These are phyloP conservation scores for Angomonas deanei DNA, from an alignment of 208 protist species.

Conservation along the genomic window DNA sequence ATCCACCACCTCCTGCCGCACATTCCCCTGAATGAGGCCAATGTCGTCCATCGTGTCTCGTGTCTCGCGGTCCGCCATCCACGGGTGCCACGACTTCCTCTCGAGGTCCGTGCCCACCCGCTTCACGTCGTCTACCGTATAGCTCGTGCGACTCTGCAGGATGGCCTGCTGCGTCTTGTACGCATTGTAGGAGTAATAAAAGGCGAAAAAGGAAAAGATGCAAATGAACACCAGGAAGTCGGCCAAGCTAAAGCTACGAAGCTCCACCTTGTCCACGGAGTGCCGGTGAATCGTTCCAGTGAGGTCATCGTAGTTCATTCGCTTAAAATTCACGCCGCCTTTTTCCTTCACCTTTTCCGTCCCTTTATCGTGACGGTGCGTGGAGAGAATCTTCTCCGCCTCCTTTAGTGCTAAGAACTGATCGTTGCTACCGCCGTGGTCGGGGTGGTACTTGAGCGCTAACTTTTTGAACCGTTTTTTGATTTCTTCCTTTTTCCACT, in stretches of 20 bases:
- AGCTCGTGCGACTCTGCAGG: conserved; percentile 66
- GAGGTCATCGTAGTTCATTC: conserved; percentile 76
- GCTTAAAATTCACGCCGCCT: conserved; percentile 58
- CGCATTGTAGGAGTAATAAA: conserved; percentile 71
- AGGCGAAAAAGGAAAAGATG: conserved; percentile 20
- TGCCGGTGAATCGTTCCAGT: conserved; percentile 80
- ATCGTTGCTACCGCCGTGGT: conserved; percentile 74
- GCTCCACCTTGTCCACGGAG: conserved; percentile 56
- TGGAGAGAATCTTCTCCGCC: conserved; percentile 75
- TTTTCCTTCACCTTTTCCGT: conserved; percentile 16
- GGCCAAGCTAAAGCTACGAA: conserved; percentile 57
- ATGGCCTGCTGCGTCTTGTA: conserved; percentile 61
- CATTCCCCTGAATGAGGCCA: conserved; percentile 68
- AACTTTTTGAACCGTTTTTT: conserved; percentile 78
- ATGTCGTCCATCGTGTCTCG: conserved; percentile 75
- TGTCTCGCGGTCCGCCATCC: conserved; percentile 54
- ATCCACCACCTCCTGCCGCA: conserved; percentile 54
- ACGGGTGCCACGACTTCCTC: conserved; percentile 65
- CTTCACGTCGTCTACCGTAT: conserved; percentile 55
- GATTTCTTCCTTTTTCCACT: conserved; percentile 63
- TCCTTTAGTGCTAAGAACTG: conserved; percentile 80
- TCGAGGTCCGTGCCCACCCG: conserved; percentile 12
- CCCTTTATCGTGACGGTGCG: conserved; percentile 76
- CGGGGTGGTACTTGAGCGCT: conserved; percentile 72
- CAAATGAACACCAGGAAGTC: conserved; percentile 62